Conservation (phyloP, 148 eudicot species). For the Camellia sinensis region DNA sequence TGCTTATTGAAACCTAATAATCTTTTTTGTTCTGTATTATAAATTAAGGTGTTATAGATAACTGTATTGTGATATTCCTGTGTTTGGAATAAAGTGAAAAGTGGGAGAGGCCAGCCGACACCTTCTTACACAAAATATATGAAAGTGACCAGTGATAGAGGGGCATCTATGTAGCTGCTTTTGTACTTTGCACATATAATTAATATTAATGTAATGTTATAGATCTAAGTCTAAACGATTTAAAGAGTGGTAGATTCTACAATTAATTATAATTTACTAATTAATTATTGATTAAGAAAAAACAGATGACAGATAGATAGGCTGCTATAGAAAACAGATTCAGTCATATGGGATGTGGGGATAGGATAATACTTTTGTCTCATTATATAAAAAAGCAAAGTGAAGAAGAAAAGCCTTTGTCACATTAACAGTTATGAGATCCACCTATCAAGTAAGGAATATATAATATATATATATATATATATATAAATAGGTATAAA, state of each 20-base stretch:
- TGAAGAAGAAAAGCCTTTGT: conserved; percentile 25
- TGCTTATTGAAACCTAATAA: too few species aligned
- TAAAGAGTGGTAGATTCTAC: too few species aligned
- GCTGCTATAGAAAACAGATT: conserved; percentile 16
- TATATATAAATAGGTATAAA: not conserved
- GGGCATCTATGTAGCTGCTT: too few species aligned
- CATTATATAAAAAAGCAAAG: conserved; percentile 37
- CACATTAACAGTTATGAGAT: not conserved
- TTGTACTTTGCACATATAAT: too few species aligned
- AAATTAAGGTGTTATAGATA: too few species aligned
- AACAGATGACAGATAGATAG: not conserved
- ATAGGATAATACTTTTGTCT: conserved; percentile 44
- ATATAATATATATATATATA: not conserved
- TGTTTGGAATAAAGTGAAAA: conserved; percentile 24
- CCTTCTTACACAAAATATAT: not conserved
- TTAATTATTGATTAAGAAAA: too few species aligned
- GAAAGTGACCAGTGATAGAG: too few species aligned
- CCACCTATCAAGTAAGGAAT: too few species aligned
- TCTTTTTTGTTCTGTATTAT: too few species aligned
- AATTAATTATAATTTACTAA: too few species aligned
- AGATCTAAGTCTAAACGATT: too few species aligned
- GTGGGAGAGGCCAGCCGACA: conserved; percentile 7
- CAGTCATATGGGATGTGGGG: conserved; percentile 19
- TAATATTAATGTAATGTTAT: too few species aligned
- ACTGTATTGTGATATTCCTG: not conserved